A percentile compares a stretch with the other conserved stretches of the same genome.
Conservation (phyloP, 139 green algal genomes). For the Chlamydomonas schloesseri region DNA sequence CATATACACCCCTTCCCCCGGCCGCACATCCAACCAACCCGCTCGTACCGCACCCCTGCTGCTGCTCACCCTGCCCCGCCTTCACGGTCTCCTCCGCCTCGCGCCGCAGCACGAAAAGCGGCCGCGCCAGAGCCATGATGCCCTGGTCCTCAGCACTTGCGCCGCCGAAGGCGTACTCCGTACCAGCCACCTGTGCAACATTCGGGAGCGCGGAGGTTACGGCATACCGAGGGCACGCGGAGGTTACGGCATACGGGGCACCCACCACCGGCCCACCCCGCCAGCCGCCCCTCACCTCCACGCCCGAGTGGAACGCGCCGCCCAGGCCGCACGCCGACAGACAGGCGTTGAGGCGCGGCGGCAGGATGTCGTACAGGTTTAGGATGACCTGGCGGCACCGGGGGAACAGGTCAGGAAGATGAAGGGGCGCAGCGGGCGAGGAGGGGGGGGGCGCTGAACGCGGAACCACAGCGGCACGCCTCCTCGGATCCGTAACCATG, state of each 20-base stretch:
- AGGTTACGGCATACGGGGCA: no score
- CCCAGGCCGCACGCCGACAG: background rate
- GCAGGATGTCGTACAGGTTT: constrained; percentile 36
- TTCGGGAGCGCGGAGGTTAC: no score
- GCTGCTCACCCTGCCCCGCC: background rate
- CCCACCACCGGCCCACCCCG: no score
- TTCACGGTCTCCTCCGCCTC: constrained; percentile 2
- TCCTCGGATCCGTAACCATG: no score
- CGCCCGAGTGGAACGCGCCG: constrained; percentile 21
- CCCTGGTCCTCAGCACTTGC: background rate
- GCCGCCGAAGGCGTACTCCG: constrained; percentile 35
- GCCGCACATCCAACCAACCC: background rate
- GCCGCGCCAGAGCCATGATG: constrained; percentile 2
- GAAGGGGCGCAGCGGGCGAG: no score
- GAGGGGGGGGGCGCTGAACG: no score
- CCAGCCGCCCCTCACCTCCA: background rate
- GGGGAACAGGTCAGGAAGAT: no score
- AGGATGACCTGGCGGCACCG: background rate
- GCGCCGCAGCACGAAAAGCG: background rate
- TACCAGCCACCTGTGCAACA: background rate
- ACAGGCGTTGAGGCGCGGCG: constrained; percentile 1
- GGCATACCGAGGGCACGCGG: no score
- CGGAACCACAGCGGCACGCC: no score
- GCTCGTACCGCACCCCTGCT: background rate
- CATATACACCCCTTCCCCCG: no score